phyloP scores from a whole-genome alignment of 352 stramenopile species.

The Albugo laibachii region DNA sequence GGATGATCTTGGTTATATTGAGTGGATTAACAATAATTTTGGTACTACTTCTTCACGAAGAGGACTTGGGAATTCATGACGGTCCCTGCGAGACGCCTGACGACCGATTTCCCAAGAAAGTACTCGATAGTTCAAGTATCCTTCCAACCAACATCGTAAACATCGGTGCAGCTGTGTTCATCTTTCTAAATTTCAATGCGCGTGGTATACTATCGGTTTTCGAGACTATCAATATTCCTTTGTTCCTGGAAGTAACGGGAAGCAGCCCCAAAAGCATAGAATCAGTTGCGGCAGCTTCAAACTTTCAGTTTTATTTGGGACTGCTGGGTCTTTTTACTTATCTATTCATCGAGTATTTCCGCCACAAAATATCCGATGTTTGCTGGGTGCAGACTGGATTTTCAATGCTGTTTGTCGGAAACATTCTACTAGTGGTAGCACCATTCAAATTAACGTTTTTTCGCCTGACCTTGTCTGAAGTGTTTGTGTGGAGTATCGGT shows the following conservation, averaged over 20 bases:
- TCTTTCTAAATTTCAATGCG: conserved; percentile 61
- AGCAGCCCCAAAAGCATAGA: conserved; percentile 26
- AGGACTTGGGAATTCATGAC: conserved; percentile 28
- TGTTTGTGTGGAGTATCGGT: conserved; percentile 68
- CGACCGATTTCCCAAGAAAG: conserved; percentile 16
- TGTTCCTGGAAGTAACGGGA: conserved; percentile 48
- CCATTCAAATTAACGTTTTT: conserved; percentile 23
- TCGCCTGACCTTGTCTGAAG: conserved; percentile 25
- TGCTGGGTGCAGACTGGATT: conserved; percentile 55
- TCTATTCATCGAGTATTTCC: conserved; percentile 61
- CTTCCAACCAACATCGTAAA: conserved; percentile 48
- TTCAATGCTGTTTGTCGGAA: conserved; percentile 31
- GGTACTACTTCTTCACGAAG: conserved; percentile 40
- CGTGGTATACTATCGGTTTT: conserved; percentile 64
- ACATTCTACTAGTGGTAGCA: conserved; percentile 28
- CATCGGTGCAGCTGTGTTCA: conserved; percentile 51
- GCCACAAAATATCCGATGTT: conserved; percentile 38
- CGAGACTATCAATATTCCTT: conserved; percentile 67
- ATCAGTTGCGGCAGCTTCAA: conserved; percentile 43
- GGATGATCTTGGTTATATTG: conserved; percentile 33
- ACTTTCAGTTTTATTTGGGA: conserved; percentile 68
- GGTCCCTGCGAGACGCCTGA: conserved; percentile 29
- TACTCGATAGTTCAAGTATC: conserved; percentile 25
- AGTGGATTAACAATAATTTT: conserved; percentile 41
- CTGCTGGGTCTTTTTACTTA: conserved; percentile 54